Evolutionary conservation across 768 basidiomycete species (phyloP), one percentile per base, ranked within the genome.

Genomic region (Macrocybe gigantea): DNA sequence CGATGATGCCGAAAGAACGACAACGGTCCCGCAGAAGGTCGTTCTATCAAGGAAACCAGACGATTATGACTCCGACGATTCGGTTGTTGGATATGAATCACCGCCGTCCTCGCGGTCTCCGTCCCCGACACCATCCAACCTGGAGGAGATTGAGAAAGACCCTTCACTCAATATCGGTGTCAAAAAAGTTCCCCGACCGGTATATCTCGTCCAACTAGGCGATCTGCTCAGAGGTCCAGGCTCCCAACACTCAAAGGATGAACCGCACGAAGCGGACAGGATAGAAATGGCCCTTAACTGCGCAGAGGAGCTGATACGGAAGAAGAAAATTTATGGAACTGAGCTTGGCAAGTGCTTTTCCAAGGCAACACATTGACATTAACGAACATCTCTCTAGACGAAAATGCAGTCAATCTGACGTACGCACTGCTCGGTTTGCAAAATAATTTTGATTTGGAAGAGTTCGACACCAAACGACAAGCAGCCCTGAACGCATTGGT

Each of bases 131-230:
- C 83, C 81, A 3, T 82, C 82, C 3, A 87, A 89, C 54, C 78
- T 94, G 6, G 85, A 76, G 13, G 92, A 89, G 58, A 84, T 90
- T 32, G 89, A 88, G 58, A 82, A 78, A 44, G 93, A 97, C 55
- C 94, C 94, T 0, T 84, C 88, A 1, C 68, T 95, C 33, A 80
- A 76, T 41, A 73, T 88, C 6, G 83, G 82, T 6, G 66, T 65
- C 33, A 84, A 83, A 65, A 91, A 84, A 56, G 72, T 87, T 10
- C 60, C 74, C n/a, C 76, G 82, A 12, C 96, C 96, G 0, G 89
- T 98, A 7, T 99, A 97, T 63, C 79, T 98, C 9, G 78, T 78
- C 6, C 93, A 97, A 59, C 72, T 99, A 5, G 82, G 82, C 4
- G 80, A 80, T 42, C 69, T 96, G 56, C 67, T 98, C n/a, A 77